These are phyloP conservation scores for Phytophthora brassicae DNA, from an alignment of 352 stramenopile genomes.

Conservation along the genomic window DNA sequence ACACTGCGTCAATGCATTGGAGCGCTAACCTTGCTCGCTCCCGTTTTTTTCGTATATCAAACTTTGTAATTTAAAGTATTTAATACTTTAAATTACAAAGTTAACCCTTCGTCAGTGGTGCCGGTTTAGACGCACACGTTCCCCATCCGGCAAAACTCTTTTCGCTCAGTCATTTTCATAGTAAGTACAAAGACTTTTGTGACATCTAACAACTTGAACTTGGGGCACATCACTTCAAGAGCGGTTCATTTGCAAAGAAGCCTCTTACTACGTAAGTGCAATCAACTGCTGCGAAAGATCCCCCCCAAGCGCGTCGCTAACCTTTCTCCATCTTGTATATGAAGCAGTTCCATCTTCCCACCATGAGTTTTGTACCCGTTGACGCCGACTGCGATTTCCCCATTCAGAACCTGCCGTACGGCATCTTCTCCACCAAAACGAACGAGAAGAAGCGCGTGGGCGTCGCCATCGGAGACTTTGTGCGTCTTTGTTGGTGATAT, in stretches of 20 bases:
- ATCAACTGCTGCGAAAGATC: not conserved
- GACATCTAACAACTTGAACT: not conserved
- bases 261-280: not conserved
- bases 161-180: not conserved
- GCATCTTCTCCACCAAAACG: conserved; percentile 88
- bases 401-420: conserved; percentile 95
- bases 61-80: too few relatives aligned
- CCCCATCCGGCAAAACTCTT: not conserved
- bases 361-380: conserved; percentile 65
- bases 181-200: not conserved
- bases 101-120: too few relatives aligned
- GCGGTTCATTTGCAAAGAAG: conserved; percentile 13
- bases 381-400: conserved; percentile 86
- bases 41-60: too few relatives aligned
- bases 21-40: too few relatives aligned
- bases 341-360: not conserved
- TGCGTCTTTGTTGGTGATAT: conserved; percentile 25
- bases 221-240: conserved; percentile 12
- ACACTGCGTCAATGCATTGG: too few relatives aligned
- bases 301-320: not conserved
- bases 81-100: too few relatives aligned
- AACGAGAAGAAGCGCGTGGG: conserved; percentile 73
- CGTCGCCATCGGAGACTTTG: conserved; percentile 81
- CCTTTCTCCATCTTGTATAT: not conserved
- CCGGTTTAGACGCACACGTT: not conserved